phyloP scores from a whole-genome alignment of 176 grass and related monocot genomes.

The Musa beccarii region DNA sequence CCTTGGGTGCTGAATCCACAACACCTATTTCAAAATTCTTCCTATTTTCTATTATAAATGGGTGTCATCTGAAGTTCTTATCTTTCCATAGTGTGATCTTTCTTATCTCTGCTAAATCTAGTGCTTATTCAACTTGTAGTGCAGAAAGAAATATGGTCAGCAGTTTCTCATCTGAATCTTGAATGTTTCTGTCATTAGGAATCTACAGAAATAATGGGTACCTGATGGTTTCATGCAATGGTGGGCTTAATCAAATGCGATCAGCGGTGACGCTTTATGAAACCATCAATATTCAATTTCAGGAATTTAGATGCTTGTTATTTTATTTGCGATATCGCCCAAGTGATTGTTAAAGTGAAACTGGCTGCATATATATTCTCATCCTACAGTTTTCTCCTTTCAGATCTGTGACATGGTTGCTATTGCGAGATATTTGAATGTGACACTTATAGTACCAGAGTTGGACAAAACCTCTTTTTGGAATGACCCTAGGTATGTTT shows the following conservation, averaged over 20 bases:
- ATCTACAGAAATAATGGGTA: constrained; percentile 96
- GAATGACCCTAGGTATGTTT: constrained; percentile 70
- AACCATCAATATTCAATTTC: neutral
- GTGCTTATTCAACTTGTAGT: neutral
- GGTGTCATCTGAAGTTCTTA: too few species aligned
- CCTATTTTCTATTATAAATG: too few species aligned
- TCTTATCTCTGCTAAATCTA: neutral
- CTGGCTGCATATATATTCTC: neutral
- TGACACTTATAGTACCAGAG: constrained; percentile 85
- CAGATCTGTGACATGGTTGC: constrained; percentile 98
- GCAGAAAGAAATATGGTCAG: neutral
- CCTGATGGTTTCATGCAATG: constrained; percentile 92
- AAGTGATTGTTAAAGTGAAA: too few species aligned
- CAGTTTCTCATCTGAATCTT: neutral
- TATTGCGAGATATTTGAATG: constrained; percentile 82
- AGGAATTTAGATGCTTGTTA: neutral
- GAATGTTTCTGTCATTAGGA: constrained; percentile 39
- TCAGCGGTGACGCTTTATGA: constrained; percentile 49
- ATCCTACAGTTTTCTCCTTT: neutral
- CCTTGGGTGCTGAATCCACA: too few species aligned
- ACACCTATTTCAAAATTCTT: too few species aligned
- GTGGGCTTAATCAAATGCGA: constrained; percentile 38
- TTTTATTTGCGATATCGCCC: too few species aligned
- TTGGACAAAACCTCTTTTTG: constrained; percentile 93
- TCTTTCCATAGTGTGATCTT: too few species aligned